Evolutionary conservation across 1,284 basidiomycete genomes (phyloP).

Genomic region (Ceraceosorus guamensis): DNA sequence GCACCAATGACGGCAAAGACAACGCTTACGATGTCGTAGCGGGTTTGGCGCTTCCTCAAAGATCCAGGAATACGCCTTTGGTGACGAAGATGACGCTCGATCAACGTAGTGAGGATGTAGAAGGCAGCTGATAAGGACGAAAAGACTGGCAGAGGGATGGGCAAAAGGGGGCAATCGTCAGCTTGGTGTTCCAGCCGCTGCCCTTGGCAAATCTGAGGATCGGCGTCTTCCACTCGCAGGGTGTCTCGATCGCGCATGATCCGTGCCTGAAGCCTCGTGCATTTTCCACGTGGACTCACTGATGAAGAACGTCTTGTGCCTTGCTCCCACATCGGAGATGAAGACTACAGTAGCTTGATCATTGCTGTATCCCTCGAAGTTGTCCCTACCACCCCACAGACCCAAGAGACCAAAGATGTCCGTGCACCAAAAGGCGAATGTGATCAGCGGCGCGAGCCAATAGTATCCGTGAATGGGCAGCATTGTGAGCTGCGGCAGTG

Average conservation of each 20-base stretch:
- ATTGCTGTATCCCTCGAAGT: constrained; percentile 48
- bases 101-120: constrained; percentile 50
- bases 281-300: too few species aligned
- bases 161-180: too few species aligned
- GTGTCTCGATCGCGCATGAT: too few species aligned
- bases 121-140: constrained; percentile 22
- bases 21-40: constrained; percentile 50
- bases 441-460: constrained; percentile 28
- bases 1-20: constrained; percentile 51
- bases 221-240: too few species aligned
- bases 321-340: constrained; percentile 52
- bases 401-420: constrained; percentile 43
- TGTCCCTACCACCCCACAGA: constrained; percentile 49
- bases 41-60: constrained; percentile 47
- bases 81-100: constrained; percentile 53
- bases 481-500: too few species aligned
- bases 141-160: too few species aligned
- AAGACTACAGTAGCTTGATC: constrained; percentile 44
- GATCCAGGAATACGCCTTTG: constrained; percentile 53
- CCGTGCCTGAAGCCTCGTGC: too few species aligned
- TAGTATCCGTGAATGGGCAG: constrained; percentile 23
- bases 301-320: constrained; percentile 42
- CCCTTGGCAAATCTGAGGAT: too few species aligned
- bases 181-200: too few species aligned
- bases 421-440: constrained; percentile 26